Percentiles rank a stretch among this genome's conserved stretches.
phyloP scores from a whole-genome alignment of 2,329 filamentous ascomycete genomes.

The Colletotrichum sp. region DNA sequence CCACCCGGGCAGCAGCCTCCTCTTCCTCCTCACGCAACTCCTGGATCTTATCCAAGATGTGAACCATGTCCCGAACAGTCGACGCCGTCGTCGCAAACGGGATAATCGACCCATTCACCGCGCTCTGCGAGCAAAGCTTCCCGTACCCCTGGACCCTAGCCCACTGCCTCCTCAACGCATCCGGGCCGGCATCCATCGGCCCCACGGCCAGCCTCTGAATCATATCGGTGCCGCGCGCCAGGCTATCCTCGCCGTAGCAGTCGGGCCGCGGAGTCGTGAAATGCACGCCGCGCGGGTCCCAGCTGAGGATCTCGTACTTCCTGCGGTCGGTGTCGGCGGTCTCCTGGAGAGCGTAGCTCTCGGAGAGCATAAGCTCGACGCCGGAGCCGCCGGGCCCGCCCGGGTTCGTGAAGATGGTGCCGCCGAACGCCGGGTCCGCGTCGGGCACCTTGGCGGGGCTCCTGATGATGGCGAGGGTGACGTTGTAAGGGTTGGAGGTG shows the following conservation, averaged over 20 bases:
- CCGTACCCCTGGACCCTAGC: conserved; percentile 26
- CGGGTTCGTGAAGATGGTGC: conserved; percentile 47
- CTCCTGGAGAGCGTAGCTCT: conserved; percentile 24
- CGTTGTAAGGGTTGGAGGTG: conserved; percentile 27
- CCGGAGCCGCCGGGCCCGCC: conserved; percentile 50
- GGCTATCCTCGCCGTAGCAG: conserved; percentile 37
- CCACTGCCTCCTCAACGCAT: conserved; percentile 7
- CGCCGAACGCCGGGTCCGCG: conserved; percentile 41
- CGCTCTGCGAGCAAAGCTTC: conserved; percentile 27
- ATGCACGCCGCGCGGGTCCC: conserved; percentile 48
- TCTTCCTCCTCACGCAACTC: conserved; percentile 29
- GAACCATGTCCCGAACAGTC: conserved; percentile 48
- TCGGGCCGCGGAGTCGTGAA: conserved; percentile 39
- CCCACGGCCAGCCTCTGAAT: conserved; percentile 36
- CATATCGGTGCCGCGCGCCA: conserved; percentile 31
- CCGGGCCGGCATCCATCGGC: conserved; percentile 20
- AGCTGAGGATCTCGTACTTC: conserved; percentile 46
- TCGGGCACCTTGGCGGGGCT: conserved; percentile 42
- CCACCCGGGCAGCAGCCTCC: background rate
- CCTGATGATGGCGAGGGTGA: conserved; percentile 45
- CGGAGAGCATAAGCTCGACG: conserved; percentile 28
- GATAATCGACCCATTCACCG: conserved; percentile 31
- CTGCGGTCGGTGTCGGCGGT: conserved; percentile 28
- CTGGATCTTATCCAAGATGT: conserved; percentile 45
- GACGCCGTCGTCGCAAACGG: conserved; percentile 38